Evolutionary conservation across 331 rosid genomes (phyloP).

Genomic region (Quercus tomentella): DNA sequence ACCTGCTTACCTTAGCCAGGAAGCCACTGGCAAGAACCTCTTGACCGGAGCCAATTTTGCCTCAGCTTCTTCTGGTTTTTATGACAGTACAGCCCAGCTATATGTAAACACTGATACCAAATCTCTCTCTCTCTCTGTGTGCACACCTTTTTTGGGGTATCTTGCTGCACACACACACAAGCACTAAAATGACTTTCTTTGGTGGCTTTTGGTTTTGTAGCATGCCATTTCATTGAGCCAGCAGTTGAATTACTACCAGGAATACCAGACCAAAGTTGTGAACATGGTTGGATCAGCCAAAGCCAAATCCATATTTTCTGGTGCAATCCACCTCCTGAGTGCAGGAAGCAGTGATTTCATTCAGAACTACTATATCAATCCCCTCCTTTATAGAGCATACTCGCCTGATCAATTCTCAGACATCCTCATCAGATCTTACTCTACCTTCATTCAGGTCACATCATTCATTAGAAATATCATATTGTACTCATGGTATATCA

Average conservation of each 20-base stretch:
- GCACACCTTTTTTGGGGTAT: neutral
- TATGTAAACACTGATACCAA: conserved; percentile 33
- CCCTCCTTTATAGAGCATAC: conserved; percentile 25
- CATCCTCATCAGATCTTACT: conserved; percentile 38
- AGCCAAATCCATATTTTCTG: conserved; percentile 46
- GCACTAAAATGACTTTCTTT: neutral
- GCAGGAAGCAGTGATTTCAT: conserved; percentile 62
- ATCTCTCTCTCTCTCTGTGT: neutral
- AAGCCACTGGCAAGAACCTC: conserved; percentile 47
- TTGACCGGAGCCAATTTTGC: conserved; percentile 66
- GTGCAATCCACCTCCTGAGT: conserved; percentile 47
- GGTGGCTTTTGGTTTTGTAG: conserved; percentile 27
- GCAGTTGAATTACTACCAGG: conserved; percentile 53
- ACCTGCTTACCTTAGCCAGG: conserved; percentile 59
- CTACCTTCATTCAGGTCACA: conserved; percentile 51
- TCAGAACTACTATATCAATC: conserved; percentile 53
- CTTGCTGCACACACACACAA: neutral
- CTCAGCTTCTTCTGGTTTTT: conserved; percentile 59
- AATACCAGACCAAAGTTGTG: conserved; percentile 42
- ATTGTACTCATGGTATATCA: neutral
- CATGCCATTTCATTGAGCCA: conserved; percentile 31
- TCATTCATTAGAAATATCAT: neutral
- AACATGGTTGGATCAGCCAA: conserved; percentile 42
- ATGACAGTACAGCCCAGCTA: conserved; percentile 33
- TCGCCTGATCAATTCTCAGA: conserved; percentile 45